Conservation (phyloP, 2,329 filamentous ascomycete genomes). For the Acrodontium crateriforme region DNA sequence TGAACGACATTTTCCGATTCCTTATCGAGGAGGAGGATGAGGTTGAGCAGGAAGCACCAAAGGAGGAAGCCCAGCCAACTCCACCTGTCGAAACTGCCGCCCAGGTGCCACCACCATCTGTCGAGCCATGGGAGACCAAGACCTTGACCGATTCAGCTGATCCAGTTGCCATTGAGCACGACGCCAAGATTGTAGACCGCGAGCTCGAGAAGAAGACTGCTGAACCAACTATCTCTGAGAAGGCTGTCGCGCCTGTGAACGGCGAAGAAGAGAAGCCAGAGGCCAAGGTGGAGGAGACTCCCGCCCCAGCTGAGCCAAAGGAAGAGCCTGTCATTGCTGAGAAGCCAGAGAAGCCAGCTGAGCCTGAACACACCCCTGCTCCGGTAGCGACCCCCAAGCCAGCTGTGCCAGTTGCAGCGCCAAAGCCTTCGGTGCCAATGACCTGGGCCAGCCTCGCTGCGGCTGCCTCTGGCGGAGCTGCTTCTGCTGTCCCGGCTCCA, state of each 20-base stretch:
- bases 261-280: constrained; percentile 21
- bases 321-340: constrained; percentile 15
- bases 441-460: constrained; percentile 62
- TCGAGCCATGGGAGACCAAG: constrained; percentile 20
- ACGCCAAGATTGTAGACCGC: constrained; percentile 46
- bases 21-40: constrained; percentile 73
- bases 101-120: constrained; percentile 26
- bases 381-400: constrained; percentile 22
- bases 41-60: constrained; percentile 30
- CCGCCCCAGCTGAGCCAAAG: constrained; percentile 17
- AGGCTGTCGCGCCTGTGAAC: constrained; percentile 20
- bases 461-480: too few relatives aligned
- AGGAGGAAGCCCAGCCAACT: constrained; percentile 17
- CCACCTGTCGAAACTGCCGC: constrained; percentile 20
- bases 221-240: constrained; percentile 10
- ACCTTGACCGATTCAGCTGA: constrained; percentile 21
- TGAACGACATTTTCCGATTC: constrained; percentile 96
- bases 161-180: constrained; percentile 28
- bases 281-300: constrained; percentile 26
- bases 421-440: constrained; percentile 43
- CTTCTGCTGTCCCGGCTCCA: constrained; percentile 30
- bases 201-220: constrained; percentile 54
- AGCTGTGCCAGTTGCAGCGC: constrained; percentile 34
- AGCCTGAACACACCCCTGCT: constrained; percentile 43
- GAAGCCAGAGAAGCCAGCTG: constrained; percentile 47